These are phyloP conservation scores for Hemisphaericaspora xylanilytica DNA, from an alignment of 1,139 yeast species.

Conservation along the genomic window DNA sequence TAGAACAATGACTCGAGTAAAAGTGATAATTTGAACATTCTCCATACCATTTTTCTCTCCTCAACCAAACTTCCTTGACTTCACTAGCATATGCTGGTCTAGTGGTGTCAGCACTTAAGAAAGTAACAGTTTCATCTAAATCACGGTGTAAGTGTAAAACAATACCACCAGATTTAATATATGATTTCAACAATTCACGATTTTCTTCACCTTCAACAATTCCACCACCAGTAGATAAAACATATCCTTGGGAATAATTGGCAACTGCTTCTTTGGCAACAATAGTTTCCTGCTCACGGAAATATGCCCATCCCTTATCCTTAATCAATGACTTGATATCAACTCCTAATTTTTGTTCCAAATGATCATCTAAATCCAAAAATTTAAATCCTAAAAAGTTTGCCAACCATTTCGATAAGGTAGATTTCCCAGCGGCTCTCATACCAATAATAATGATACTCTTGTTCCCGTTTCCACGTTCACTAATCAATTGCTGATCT, in stretches of 20 bases:
- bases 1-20: constrained; percentile 71
- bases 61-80: constrained; percentile 76
- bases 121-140: constrained; percentile 73
- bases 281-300: constrained; percentile 67
- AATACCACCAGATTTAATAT: constrained; percentile 59
- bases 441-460: constrained; percentile 88
- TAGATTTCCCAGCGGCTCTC: constrained; percentile 98
- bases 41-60: constrained; percentile 77
- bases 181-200: constrained; percentile 57
- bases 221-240: constrained; percentile 96
- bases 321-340: constrained; percentile 69
- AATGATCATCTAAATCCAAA: constrained; percentile 72
- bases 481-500: constrained; percentile 15
- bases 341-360: constrained; percentile 54
- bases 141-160: constrained; percentile 91
- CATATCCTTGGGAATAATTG: constrained; percentile 54
- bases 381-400: constrained; percentile 66
- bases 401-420: constrained; percentile 81
- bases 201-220: constrained; percentile 77
- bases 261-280: constrained; percentile 53
- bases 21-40: constrained; percentile 79
- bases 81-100: constrained; percentile 87
- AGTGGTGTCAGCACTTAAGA: constrained; percentile 70
- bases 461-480: constrained; percentile 37
- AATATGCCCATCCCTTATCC: constrained; percentile 79